Conservation (phyloP, 2,329 filamentous ascomycete species). For the Sarocladium strictum region DNA sequence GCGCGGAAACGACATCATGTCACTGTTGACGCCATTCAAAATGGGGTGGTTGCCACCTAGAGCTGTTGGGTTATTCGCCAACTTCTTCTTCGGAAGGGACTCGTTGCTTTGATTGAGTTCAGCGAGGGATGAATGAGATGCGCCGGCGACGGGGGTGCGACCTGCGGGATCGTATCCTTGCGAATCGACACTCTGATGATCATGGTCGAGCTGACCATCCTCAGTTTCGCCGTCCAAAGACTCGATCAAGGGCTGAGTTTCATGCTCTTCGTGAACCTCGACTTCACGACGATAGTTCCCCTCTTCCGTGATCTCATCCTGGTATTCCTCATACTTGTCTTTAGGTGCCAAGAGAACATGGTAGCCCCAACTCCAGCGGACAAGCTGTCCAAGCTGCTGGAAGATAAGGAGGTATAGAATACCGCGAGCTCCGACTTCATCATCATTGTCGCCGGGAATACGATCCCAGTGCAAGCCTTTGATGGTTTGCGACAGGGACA, state of each 20-base stretch:
- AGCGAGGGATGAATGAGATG: slow-evolving; percentile 42
- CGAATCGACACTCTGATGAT: slow-evolving; percentile 32
- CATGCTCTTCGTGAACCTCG: slow-evolving; percentile 34
- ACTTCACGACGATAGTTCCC: slow-evolving; percentile 37
- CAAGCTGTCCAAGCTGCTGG: slow-evolving; percentile 90
- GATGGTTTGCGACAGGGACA: slow-evolving; percentile 88
- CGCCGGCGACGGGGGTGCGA: slow-evolving; percentile 45
- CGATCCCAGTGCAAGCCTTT: slow-evolving; percentile 90
- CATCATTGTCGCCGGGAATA: slow-evolving; percentile 86
- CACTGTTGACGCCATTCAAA: slow-evolving; percentile 30
- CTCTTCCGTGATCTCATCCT: slow-evolving; percentile 46
- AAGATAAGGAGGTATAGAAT: slow-evolving; percentile 96
- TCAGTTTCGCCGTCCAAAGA: slow-evolving; percentile 30
- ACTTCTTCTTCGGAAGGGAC: slow-evolving; percentile 24
- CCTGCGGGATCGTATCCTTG: slow-evolving; percentile 48
- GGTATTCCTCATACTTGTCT: slow-evolving; percentile 62
- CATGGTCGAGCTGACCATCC: slow-evolving; percentile 23
- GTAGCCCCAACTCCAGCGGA: slow-evolving; percentile 98
- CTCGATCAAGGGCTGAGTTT: slow-evolving; percentile 38
- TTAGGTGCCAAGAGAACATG: slow-evolving; percentile 88
- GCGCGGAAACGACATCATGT: slow-evolving; percentile 59
- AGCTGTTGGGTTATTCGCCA: slow-evolving; percentile 18
- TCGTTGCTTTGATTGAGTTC: slow-evolving; percentile 43
- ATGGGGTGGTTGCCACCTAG: slow-evolving; percentile 22
- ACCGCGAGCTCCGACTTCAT: slow-evolving; percentile 87